Evolutionary conservation across 2,329 filamentous ascomycete genomes (phyloP), one percentile per base, ranked within the genome.

Genomic region (Exophiala sp.): DNA sequence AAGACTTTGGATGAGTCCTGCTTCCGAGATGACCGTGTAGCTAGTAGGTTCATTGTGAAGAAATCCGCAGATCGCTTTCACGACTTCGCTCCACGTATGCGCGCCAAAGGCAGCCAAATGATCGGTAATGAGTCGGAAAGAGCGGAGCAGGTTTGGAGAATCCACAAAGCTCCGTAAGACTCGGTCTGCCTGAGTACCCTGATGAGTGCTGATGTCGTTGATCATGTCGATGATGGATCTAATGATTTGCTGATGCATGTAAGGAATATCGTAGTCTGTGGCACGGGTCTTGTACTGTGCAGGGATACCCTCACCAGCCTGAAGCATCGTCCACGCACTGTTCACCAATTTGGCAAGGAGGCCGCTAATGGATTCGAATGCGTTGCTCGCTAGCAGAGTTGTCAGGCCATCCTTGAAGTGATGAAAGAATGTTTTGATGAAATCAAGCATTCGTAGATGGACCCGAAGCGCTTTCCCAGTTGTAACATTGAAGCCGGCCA

Each of bases 11-110:
- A 94, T 91, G 63, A 99, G 80, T 18, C 91, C 91, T 47, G 94
- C 92, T 72, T 99, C 94, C 11, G 89, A 90, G 61, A 99, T 94
- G 20, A 96, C 90, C 24, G 90, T 87, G 69, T 96, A 99, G 70
- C 94, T 99, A 0, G 94, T 99, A 0, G 94, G 94, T 66, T 99
- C 94, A 67, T 97, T 96, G 72, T 99, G 95, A 65, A 99, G 95
- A 71, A 99, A 99, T 64, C 90, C 92, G 66, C 89, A 94, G 47
- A 99, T 77, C 52, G 96, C 92, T 50, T 87, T 91, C 58, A 96
- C 89, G 5, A 91, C 88, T 68, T 91, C 91, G 45, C 91, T 96
- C 94, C 94, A 99, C 4, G 97, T 90, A 55, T 94, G 87, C 2
- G 92, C 94, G 10, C 94, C 94, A 68, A 91, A 99, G 35, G 85